Base-by-base conservation (phyloP, 768 basidiomycete species). In the Mycena galericulata region DNA sequence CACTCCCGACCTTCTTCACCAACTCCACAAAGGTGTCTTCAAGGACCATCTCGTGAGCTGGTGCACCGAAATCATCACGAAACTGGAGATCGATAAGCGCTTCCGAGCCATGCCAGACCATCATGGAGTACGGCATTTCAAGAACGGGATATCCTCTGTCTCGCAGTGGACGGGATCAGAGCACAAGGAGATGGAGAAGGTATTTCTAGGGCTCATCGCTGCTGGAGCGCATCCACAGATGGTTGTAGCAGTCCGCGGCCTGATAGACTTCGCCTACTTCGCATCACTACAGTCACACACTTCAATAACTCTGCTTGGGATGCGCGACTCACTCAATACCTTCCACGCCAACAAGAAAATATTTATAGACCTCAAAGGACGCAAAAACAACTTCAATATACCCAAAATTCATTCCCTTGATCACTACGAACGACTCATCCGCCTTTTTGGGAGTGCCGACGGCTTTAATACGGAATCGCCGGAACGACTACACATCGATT, bases 21-120 rank as follows among this genome's bases (percentile, higher is more conserved):
- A 55, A 38, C 36, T 87, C 0, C 82, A 86, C 72, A 84, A 87
- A 59, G 85, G 85, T 0, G 65, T 85, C 18, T 84, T 86, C 77
- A 82, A 82, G 49, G 81, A 85, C 62, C 84, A 86, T 62, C 57
- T 84, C 1, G 73, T 81, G 0, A 74, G 64, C 1, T 86, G 83
- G 85, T 71, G 70, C 12, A 71, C 74, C 4, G 38, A 46, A 63
- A 71, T 75, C 9, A 34, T 68, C 24, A 73, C 70, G 11, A 74
- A 72, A 1, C 55, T 67, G 4, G 82, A 83, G 57, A 57, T 84
- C 18, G 82, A 85, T 61, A 49, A 49, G 0, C 75, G 79, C 2
- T 81, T 81, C 63, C 68, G 73, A 2, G 36, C 36, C 3, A 80
- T 83, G 76, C 59, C 76, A 0, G 27, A 41, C 3, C 72, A 78